phyloP scores from a whole-genome alignment of 2,329 filamentous ascomycete genomes.

The Cordyceps fumosorosea region DNA sequence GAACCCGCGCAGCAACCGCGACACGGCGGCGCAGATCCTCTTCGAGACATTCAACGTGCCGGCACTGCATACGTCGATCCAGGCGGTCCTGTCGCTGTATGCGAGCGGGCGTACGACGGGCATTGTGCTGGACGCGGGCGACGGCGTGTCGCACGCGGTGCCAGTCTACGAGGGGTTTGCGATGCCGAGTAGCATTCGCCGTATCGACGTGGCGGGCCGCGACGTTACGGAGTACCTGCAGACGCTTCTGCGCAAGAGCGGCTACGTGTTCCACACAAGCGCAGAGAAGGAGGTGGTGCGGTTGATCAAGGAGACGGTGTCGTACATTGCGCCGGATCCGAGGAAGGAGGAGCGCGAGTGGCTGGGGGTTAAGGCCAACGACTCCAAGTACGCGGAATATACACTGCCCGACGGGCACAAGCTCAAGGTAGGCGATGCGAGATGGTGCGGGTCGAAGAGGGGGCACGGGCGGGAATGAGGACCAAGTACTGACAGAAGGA shows the following conservation, averaged over 20 bases:
- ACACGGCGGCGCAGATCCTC: constrained; percentile 92
- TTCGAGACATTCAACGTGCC: constrained; percentile 99
- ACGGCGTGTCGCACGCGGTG: constrained; percentile 94
- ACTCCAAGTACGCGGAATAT: constrained; percentile 79
- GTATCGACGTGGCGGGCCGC: constrained; percentile 92
- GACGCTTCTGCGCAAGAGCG: constrained; percentile 80
- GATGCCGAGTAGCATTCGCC: constrained; percentile 87
- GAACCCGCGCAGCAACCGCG: constrained; percentile 91
- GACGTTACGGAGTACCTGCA: constrained; percentile 97
- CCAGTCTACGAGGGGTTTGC: constrained; percentile 98
- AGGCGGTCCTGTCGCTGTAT: constrained; percentile 93
- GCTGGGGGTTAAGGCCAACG: constrained; percentile 70
- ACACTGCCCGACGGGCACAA: constrained; percentile 87
- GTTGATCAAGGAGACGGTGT: constrained; percentile 90
- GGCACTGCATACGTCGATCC: constrained; percentile 91
- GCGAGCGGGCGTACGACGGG: constrained; percentile 93
- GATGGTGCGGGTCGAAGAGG: too few species aligned
- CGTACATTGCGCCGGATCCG: constrained; percentile 86
- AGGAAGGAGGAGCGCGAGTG: constrained; percentile 96
- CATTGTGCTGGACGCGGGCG: constrained; percentile 89
- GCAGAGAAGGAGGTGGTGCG: constrained; percentile 99
- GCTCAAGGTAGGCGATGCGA: constrained; percentile 58
- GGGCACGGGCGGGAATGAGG: not conserved
- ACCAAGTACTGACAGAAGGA: constrained; percentile 16
- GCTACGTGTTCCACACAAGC: constrained; percentile 93